Evolutionary conservation across 768 basidiomycete species (phyloP).

Genomic region (Suillus hirtellus): DNA sequence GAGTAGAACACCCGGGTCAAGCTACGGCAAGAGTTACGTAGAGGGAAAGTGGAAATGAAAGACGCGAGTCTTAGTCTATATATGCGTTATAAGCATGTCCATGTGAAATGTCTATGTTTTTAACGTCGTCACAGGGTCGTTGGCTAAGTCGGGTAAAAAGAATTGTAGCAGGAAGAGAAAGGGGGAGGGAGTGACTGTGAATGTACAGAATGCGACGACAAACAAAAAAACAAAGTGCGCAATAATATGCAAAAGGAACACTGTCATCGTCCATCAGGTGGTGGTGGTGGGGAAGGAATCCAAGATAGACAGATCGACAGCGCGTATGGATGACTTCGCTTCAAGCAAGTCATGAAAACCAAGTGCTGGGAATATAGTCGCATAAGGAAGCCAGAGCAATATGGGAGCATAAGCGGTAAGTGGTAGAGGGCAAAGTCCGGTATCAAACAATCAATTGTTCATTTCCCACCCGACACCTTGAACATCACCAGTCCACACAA

Average conservation of each 20-base stretch:
- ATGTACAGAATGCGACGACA: not conserved
- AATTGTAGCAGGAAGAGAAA: not conserved
- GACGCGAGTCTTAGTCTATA: not conserved
- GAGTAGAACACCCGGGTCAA: not conserved
- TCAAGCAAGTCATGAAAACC: not conserved
- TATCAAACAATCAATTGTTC: conserved; percentile 5
- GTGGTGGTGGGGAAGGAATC: not conserved
- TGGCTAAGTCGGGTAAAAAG: not conserved
- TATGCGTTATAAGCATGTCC: not conserved
- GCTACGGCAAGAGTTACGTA: not conserved
- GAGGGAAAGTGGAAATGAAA: not conserved
- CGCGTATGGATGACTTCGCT: not conserved
- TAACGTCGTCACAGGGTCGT: not conserved
- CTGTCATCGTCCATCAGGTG: not conserved
- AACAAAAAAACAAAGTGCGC: not conserved
- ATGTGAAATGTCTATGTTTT: not conserved
- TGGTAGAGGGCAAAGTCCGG: not conserved
- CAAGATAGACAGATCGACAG: not conserved
- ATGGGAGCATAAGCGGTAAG: not conserved
- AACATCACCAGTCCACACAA: conserved; percentile 82
- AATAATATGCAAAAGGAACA: not conserved
- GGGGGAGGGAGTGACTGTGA: not conserved
- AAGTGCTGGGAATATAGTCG: not conserved
- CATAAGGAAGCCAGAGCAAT: not conserved
- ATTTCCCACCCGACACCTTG: conserved; percentile 74